Percentiles rank a stretch among this genome's conserved stretches.
These are phyloP conservation scores for Periconia macrospinosa DNA, from an alignment of 2,329 filamentous ascomycete genomes.

Conservation along the genomic window DNA sequence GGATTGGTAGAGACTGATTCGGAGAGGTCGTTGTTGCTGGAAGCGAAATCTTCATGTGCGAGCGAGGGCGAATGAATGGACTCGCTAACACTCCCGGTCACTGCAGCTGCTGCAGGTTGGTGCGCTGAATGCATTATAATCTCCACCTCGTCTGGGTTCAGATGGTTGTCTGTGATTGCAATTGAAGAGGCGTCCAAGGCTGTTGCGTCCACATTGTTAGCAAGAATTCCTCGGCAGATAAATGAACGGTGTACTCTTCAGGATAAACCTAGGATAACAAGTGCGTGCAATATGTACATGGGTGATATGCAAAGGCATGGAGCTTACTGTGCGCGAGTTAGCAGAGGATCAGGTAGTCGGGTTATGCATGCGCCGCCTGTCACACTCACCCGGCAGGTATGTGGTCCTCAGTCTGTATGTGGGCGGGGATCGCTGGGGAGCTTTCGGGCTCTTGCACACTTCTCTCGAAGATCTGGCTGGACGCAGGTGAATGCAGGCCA, in stretches of 20 bases:
- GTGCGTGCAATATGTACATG: too few species aligned
- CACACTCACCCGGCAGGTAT: conserved; percentile 62
- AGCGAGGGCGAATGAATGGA: conserved; percentile 38
- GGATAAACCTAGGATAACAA: too few species aligned
- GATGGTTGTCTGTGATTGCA: conserved; percentile 82
- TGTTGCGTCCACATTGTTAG: conserved; percentile 34
- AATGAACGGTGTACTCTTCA: too few species aligned
- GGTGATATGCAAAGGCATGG: too few species aligned
- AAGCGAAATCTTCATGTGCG: conserved; percentile 30
- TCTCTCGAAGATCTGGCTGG: conserved; percentile 83
- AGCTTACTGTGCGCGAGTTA: too few species aligned
- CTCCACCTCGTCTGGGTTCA: conserved; percentile 88
- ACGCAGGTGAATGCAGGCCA: conserved; percentile 76
- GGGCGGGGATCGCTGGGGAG: conserved; percentile 85
- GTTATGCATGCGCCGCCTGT: too few species aligned
- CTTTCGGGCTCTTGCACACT: conserved; percentile 82
- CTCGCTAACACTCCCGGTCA: conserved; percentile 46
- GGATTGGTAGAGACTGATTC: conserved; percentile 62
- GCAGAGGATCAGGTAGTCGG: too few species aligned
- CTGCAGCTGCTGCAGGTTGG: conserved; percentile 72
- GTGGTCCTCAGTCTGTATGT: conserved; percentile 92
- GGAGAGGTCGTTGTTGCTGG: conserved; percentile 25
- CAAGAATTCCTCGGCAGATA: too few species aligned
- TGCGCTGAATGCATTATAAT: conserved; percentile 87
- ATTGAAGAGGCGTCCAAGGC: conserved; percentile 89